Base-by-base conservation (phyloP, 805 yeast species). In the Wickerhamomyces subpelliculosus region DNA sequence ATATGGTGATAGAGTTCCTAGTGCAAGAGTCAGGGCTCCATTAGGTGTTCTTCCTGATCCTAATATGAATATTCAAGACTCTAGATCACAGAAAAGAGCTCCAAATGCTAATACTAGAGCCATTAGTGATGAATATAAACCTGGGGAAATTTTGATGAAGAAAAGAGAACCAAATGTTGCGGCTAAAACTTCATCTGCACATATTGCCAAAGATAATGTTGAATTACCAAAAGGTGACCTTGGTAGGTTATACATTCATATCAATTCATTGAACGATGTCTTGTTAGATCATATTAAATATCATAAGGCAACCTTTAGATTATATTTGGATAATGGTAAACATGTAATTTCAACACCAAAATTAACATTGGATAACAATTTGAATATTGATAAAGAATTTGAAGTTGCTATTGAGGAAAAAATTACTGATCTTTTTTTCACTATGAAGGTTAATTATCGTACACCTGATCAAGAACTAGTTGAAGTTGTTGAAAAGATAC, bases 301-400 rank as follows among this genome's bases (percentile, higher is more conserved):
- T 9, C 71, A 72, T 39, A 55, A 67, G 24, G 75, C 73, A 3
- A 57, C 62, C 14, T 72, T 76, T 51, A 64, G 70, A 20, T 47
- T 78, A 14, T 55, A 59, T 16, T 19, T 65, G 36, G 96, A 88
- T 55, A 88, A 88, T 55, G 95, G 95, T 6, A 75, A 78, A 27
- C 94, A 88, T 54, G 73, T 85, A 41, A 72, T 85, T 34, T 73
- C 78, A 27, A 86, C 95, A 0, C 73, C 78, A 8, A 67, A 71
- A 57, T 47, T 58, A 33, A 44, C 50, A 0, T 38, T 72, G n/a
- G 48, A 49, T 4, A 49, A 47, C 9, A 52, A 54, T 21, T 56
- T 65, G 6, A 42, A 61, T 10, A 61, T 85, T 37, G 72, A 72
- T 34, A 86, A 84, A 52, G 96, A 89, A 52, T 86, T 86, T 56